Base-by-base conservation (phyloP, 768 basidiomycete genomes). In the Vararia minispora region DNA sequence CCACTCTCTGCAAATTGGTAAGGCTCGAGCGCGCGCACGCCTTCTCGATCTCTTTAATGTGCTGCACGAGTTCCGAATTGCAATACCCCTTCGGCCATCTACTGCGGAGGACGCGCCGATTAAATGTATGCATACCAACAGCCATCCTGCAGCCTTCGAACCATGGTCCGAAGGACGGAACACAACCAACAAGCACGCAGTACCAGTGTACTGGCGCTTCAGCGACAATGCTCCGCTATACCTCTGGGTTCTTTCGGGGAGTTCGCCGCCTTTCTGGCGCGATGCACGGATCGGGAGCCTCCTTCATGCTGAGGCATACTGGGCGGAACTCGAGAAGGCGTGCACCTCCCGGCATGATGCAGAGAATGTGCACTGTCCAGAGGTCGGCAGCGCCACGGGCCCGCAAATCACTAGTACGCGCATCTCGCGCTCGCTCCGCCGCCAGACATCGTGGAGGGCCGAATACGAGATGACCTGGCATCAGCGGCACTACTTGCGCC, bases 171-270 rank as follows among this genome's bases (percentile, higher is more conserved):
- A 68, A 14, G 64, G 59, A 10, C 70, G 71, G 65, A 65, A 63
- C 20, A 48, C 58, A 22, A 64, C 59, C 28, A 63, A 62, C 12
- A 64, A 70, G 6, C 54, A 59, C 37, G 46, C 58, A n/a, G 71
- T 73, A 0, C 79, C 82, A 1, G 51, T 52, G 2, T 82, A 77
- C 57, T 88, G 81, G 77, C 59, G 66, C 26, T 73, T 87, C 47
- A 68, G 69, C 33, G 54, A 61, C 11, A 47, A 50, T 8, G 78
- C 71, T 2, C 72, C 81, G 0, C 48, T 87, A 6, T 65, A 74
- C 52, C 58, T 76, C 18, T 82, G 82, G 73, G 71, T 66, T 6
- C 50, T 62, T 16, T 67, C 72, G 3, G 72, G 73, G 38, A 54
- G 51, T 2, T 54, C 60, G 6, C 74, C 72, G 16, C 66, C 69